Base-by-base conservation (phyloP, 208 protist genomes). In the Eutreptiella sp. region DNA sequence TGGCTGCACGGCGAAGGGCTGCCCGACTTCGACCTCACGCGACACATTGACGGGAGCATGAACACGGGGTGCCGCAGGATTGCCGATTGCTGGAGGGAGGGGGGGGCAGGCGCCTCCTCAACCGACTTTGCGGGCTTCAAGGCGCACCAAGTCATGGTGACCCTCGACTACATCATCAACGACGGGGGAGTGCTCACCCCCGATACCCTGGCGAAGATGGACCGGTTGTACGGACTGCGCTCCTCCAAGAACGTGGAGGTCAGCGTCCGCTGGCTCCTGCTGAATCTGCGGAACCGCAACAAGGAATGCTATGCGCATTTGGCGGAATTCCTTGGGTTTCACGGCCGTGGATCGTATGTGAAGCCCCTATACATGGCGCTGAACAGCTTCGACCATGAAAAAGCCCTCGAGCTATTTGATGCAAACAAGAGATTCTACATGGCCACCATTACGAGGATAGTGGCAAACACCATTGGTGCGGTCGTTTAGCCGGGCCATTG, bases 1-100 rank as follows among this genome's bases (percentile, higher is more conserved):
- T 88, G 79, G 82, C 63, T 88, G 29, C 36, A 68, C 28, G 38
- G 46, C 4, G 63, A 72, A 24, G 81, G 79, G 39, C 63, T 80
- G 66, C 72, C 71, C 21, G 7, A 24, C 9, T 34, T 61, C 1
- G 14, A 14, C 14, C 42, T 28, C 14, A 14, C 32, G 9, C 9
- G 9, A 33, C 32, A 47, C 32, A 33, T 47, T 9, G 42, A 47
- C 32, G 26, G 32, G 9, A 47, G 3, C 3, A 14, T 47, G 42
- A 47, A 47, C 9, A 47, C 28, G 14, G 26, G 32, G 32, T 14
- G 5, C 14, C 3, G 32, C 28, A 28, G 26, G 32, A 33, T 47
- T 9, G 3, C 9, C 3, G 42, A 47, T 9, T 33, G 14, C 14
- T 47, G 42, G 42, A n/a, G 16, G 36, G n/a, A 41, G 16, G n/a